Evolutionary conservation across 2,329 filamentous ascomycete species (phyloP).

Genomic region (Cordyceps cateniannulata): DNA sequence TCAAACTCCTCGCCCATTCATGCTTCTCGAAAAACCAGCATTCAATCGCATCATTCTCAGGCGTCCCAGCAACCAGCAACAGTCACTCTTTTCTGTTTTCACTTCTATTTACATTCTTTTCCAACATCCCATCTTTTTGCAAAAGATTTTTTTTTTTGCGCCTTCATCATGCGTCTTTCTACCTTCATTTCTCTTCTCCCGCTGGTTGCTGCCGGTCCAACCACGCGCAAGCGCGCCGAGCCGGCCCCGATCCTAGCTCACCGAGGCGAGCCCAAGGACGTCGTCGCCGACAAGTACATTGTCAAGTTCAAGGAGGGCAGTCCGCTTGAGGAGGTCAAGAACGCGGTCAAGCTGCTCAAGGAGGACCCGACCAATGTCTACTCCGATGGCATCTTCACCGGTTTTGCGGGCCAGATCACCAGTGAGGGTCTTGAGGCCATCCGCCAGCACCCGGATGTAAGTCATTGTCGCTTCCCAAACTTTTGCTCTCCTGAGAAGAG

Average conservation of each 20-base stretch:
- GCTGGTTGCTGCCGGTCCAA: constrained; percentile 4
- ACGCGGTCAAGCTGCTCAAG: constrained; percentile 12
- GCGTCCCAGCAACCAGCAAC: no score
- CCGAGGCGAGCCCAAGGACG: constrained; percentile 12
- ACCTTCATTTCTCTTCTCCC: constrained; percentile 7
- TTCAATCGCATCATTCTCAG: no score
- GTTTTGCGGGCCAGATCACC: constrained; percentile 16
- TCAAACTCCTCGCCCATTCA: no score
- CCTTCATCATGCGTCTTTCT: constrained; percentile 3
- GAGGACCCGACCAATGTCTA: constrained; percentile 16
- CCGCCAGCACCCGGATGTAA: constrained; percentile 15
- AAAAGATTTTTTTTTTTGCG: background rate
- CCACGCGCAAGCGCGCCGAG: constrained; percentile 11
- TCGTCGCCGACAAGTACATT: constrained; percentile 19
- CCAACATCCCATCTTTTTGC: background rate
- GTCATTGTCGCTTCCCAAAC: background rate
- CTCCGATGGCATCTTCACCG: constrained; percentile 17
- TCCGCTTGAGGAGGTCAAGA: constrained; percentile 13
- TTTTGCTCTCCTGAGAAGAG: background rate
- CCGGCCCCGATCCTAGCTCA: constrained; percentile 16
- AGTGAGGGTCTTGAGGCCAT: constrained; percentile 13
- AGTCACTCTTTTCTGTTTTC: no score
- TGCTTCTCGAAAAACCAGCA: no score
- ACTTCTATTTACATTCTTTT: background rate
- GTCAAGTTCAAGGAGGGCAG: constrained; percentile 16